Conservation (phyloP, 2,329 filamentous ascomycete species). For the Myriosclerotinia curreyana region DNA sequence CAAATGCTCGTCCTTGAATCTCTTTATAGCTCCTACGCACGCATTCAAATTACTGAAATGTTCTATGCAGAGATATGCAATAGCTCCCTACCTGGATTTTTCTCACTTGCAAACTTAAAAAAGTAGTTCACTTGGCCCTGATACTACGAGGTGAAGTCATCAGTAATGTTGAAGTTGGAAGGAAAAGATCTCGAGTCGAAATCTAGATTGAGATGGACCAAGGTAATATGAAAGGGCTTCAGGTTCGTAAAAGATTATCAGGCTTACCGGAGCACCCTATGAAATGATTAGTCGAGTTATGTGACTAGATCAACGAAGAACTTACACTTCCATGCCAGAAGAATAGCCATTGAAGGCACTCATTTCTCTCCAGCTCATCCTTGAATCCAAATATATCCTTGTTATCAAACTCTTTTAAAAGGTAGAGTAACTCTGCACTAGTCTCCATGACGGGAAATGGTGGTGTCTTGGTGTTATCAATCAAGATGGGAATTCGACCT, state of each 20-base stretch:
- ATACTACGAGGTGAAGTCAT: constrained; percentile 6
- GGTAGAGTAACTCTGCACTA: constrained; percentile 51
- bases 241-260: not conserved
- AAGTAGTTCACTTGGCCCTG: constrained; percentile 22
- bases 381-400: constrained; percentile 51
- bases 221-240: no score
- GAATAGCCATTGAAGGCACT: constrained; percentile 52
- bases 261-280: constrained; percentile 10
- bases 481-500: constrained; percentile 48
- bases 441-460: constrained; percentile 54
- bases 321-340: constrained; percentile 51
- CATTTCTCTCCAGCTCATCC: constrained; percentile 49
- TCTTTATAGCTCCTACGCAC: constrained; percentile 45
- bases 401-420: constrained; percentile 47
- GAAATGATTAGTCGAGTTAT: not conserved
- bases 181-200: not conserved
- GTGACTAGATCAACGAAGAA: constrained; percentile 5
- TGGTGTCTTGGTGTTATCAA: constrained; percentile 49
- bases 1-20: constrained; percentile 51
- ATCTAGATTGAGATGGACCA: not conserved
- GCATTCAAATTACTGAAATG: not conserved
- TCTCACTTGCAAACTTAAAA: constrained; percentile 15
- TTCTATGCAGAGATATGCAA: not conserved
- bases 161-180: not conserved
- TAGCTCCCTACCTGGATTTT: constrained; percentile 9